Evolutionary conservation across 1,284 basidiomycete genomes (phyloP), one percentile per base, ranked within the genome.

Genomic region (Cryptococcus sp.): DNA sequence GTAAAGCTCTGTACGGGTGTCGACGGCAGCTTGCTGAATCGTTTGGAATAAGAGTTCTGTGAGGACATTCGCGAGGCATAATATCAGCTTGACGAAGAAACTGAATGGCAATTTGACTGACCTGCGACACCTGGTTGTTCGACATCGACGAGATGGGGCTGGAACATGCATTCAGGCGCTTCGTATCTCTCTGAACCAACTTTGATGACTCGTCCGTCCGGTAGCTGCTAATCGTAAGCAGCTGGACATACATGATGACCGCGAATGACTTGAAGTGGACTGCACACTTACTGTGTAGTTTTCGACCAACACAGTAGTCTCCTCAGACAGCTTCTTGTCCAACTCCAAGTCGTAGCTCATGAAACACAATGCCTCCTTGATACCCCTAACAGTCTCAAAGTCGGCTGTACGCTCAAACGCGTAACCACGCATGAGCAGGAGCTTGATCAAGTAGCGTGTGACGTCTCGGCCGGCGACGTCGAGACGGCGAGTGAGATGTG

Each of bases 101-200:
- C n/a, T 5, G 22, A 23, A 39, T 17, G n/a, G 23, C 27, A 2
- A 30, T 1, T 23, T 50, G 3, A 30, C 82, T 55, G 60, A 89
- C 90, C 90, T 79, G 94, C 95, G 55, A 98, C 88, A 55, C 96
- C 96, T 1, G 93, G 91, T 75, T 98, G 94, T 77, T 99, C 96
- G 58, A 99, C 84, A 67, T 99, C 96, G 54, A 99, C 93, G 8
- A 99, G 84, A 78, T 97, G 92, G 23, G 96, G 96, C 79, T 99
- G 94, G 88, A 99, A 99, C 91, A 99, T 93, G 82, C 96, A 99
- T 80, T 99, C 96, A 13, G 96, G 96, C n/a, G 95, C 96, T 80
- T 97, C 93, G 77, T 97, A 99, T n/a, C 96, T 88, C 78, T 99
- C 96, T 1, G 92, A 93, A 25, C 95, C 96, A 55, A 99, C 92